Evolutionary conservation across 352 stramenopile genomes (phyloP), one percentile per base, ranked within the genome.

Genomic region (Blastocystis sp.): DNA sequence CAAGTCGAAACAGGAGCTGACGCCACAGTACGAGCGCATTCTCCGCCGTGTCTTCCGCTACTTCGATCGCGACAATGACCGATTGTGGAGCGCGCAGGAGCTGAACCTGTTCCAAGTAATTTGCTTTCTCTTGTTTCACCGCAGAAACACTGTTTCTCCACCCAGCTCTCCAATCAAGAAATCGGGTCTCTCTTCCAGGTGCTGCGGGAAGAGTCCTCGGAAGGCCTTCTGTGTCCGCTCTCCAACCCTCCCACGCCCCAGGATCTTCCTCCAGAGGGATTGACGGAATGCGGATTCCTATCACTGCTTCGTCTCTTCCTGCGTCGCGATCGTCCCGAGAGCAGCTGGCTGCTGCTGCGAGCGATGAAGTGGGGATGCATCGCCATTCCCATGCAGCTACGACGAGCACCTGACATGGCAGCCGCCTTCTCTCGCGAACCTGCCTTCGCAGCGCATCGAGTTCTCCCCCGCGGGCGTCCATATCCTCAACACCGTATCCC

Each of bases 1-100:
- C 67, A 42, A 46, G 6, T 18, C 42, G 4, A 34, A n/a, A 1
- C 67, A 78, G 42, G 32, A 42, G 16, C 46, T 78, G 8, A 78
- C 67, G 16, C n/a, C 24, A 14, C 38, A 9, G 18, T 78, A 44
- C 42, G n/a, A 38, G 14, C 67, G 67, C 42, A 38, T 78, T 61
- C 67, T 78, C 32, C 46, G 67, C 1, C 67, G 67, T 46, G 67
- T 78, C 2, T 78, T 78, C 67, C 46, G 67, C 29, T 61, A 40
- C 40, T 78, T 78, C 42, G 67, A 78, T 46, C 67, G 67, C 51
- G 67, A 78, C 51, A n/a, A 59, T 7, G 67, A 78, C 51, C 34
- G 67, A 32, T 40, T 78, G 34, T 78, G 67, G 67, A 78, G 67
- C 67, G 36, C 32, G n/a, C 1, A 27, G 7, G 67, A 78, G 40